Evolutionary conservation across 306 rosid genomes (phyloP).

Genomic region (Trichosanthes truncata): DNA sequence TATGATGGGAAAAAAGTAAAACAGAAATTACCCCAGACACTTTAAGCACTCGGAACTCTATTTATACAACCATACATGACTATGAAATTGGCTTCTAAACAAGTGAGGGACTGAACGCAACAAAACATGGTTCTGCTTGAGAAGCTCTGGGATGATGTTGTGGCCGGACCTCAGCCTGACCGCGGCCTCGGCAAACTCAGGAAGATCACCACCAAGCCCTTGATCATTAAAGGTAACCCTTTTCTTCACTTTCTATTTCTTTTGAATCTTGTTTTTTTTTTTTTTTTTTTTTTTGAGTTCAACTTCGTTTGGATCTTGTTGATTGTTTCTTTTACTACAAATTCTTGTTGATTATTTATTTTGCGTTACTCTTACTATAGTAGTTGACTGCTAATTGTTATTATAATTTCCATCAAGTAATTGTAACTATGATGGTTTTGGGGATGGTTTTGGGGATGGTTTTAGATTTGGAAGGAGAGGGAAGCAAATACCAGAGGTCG

Average conservation of each 20-base stretch:
- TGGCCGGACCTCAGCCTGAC: conserved; percentile 80
- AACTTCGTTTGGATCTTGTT: neutral
- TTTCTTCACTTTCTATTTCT: neutral
- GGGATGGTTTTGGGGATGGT: neutral
- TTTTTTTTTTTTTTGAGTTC: too few species aligned
- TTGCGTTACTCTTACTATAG: neutral
- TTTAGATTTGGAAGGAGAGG: conserved; percentile 27
- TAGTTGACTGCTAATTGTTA: too few species aligned
- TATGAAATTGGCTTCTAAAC: neutral
- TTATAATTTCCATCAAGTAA: too few species aligned
- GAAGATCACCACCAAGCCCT: conserved; percentile 31
- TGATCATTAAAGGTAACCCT: conserved; percentile 16
- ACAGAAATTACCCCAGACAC: neutral
- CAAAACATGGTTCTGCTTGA: conserved; percentile 32
- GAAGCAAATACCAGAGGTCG: conserved; percentile 29
- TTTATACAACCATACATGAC: neutral
- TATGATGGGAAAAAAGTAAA: neutral
- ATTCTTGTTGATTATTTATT: neutral
- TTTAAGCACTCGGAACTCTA: neutral
- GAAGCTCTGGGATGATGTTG: conserved; percentile 79
- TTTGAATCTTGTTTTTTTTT: too few species aligned
- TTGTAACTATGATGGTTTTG: neutral
- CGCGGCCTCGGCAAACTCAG: conserved; percentile 77
- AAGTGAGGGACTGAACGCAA: neutral
- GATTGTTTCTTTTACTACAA: neutral